Base-by-base conservation (phyloP, 148 eudicot species). In the Pharnaceum exiguum region DNA sequence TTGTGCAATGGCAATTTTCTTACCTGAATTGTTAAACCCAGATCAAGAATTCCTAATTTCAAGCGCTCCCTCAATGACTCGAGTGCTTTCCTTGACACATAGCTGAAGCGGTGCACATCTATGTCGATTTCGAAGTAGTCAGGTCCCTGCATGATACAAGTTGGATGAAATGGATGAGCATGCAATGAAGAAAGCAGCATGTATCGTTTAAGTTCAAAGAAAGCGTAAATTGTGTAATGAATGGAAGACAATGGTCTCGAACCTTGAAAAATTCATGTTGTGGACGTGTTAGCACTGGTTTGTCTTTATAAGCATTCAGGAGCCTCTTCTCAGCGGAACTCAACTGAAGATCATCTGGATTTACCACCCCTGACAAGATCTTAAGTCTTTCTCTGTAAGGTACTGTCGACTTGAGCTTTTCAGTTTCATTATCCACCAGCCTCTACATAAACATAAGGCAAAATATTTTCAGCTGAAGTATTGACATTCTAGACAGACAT, bases 261-360 rank as follows among this genome's bases (percentile, higher is more conserved):
- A 86, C 97, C 76, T 68, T 71, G 67, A 79, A 84, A 59, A 90
- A 90, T 36, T 71, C 76, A 55, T 90, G 97, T 36, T 90, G 97
- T 22, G 97, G 97, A n/a, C 97, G 82, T 19, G 95, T 82, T 36
- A 90, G 83, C 11, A 90, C 97, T 4, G 97, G 97, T 65, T 90
- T 90, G 31, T 87, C 87, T 57, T 82, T 86, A 25, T 90, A 90
- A 29, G 97, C 91, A 39, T 78, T 79, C 24, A 90, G 62, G 53
- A 90, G 95, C 74, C 82, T 86, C 68, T 69, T 86, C 66, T 90
- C 97, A 38, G 95, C 78, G 56, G 95, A 75, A 56, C 74, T 78
- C 56, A 82, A 66, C 36, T 72, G 77, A 52, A 90, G 87, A 61
- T 86, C 97, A 18, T 90, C 97, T 7, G 97, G 89, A 67, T 90